phyloP scores from a whole-genome alignment of 768 basidiomycete species.

The Sarcodon sp. region DNA sequence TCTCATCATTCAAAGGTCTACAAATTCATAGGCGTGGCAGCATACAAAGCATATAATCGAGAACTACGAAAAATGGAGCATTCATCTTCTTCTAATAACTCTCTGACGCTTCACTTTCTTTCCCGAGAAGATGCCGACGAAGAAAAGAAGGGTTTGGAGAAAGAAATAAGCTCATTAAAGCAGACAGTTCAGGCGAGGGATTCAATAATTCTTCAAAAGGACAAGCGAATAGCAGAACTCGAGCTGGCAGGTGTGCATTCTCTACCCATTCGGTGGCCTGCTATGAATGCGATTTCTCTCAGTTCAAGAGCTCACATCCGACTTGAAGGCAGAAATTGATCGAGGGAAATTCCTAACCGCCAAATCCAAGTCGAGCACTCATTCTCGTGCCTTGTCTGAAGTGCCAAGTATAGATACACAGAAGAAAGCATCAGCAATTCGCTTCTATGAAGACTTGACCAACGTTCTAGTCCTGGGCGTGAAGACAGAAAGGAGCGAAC shows the following conservation, averaged over 20 bases:
- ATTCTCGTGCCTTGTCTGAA: too few species aligned
- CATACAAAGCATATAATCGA: constrained; percentile 18
- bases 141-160: constrained; percentile 41
- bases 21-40: neutral
- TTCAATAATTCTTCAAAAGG: constrained; percentile 25
- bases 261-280: neutral
- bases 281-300: neutral
- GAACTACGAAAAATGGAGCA: constrained; percentile 35
- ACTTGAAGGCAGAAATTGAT: constrained; percentile 55
- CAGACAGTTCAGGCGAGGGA: constrained; percentile 30
- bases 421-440: constrained; percentile 46
- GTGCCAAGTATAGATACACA: neutral
- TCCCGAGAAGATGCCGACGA: constrained; percentile 65
- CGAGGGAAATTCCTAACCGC: constrained; percentile 24
- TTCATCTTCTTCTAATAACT: constrained; percentile 33
- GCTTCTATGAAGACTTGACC: constrained; percentile 79
- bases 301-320: constrained; percentile 40
- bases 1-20: neutral
- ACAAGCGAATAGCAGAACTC: constrained; percentile 31
- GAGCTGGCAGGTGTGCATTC: constrained; percentile 25
- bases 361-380: constrained; percentile 18
- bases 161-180: constrained; percentile 32
- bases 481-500: constrained; percentile 29
- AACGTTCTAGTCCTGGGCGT: constrained; percentile 62
- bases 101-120: constrained; percentile 47